Base-by-base conservation (phyloP, 192 early-diverging fungal species). In the Radiomyces spectabilis region DNA sequence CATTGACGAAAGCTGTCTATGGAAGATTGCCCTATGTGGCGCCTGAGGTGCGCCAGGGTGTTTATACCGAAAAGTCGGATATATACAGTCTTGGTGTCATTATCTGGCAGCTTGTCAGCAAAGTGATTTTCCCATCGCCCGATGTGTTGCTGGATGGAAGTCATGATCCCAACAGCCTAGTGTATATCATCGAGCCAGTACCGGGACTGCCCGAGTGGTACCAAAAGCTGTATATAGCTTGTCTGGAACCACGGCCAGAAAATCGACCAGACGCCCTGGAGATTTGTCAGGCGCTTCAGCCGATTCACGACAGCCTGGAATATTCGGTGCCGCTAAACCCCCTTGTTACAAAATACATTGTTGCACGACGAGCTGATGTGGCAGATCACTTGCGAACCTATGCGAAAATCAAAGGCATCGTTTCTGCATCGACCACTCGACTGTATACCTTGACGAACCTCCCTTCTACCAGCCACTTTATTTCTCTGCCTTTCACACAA, bases 41-140 rank as follows among this genome's bases (percentile, higher is more conserved):
- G 2, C 69, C 69, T 10, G 69, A 72, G 46, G 38, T 61, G 10
- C 40, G 57, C 7, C 30, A 32, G 35, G 59, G 59, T 4, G 31
- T 34, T 1, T 52, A 56, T 34, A 57, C 47, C 16, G 41, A 63
- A 12, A 74, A 67, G 16, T 71, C 71, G 13, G 77, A 79, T 62
- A 69, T 79, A 10, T 79, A 79, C 49, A 72, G 69, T 57, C 46
- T 79, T 16, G 77, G 77, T 15, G 68, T 79, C 22, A 71, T 79
- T 24, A 63, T 76, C 7, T 79, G 71, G 71, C 71, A 79, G 30
- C 32, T 79, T 0, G 65, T 73, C 29, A 66, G 60, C 15, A 56
- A 56, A 29, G 62, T 64, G 0, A 57, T 57, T 10, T 64, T 64
- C 21, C 62, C 62, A 9, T 57, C 62, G 12, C 59, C 59, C 10